phyloP scores from a whole-genome alignment of 495 filamentous ascomycete species.

The Glutinoglossum americanum region DNA sequence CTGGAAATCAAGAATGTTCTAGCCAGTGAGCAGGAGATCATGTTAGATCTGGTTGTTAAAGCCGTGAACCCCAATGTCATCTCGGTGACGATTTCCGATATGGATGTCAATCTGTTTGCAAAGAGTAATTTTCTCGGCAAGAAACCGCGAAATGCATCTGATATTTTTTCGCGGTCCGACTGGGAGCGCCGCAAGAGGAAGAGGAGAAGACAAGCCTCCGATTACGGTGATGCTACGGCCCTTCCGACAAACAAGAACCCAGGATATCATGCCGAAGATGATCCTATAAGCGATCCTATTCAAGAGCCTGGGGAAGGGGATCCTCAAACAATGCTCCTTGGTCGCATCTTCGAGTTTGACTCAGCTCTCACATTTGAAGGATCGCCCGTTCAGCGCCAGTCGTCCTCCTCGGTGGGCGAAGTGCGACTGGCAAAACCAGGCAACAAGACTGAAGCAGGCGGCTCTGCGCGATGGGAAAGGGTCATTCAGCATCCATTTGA shows the following conservation, averaged over 20 bases:
- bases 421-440: slow-evolving; percentile 63
- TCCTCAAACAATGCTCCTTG: slow-evolving; percentile 69
- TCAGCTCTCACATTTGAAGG: slow-evolving; percentile 72
- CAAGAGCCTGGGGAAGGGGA: slow-evolving; percentile 33
- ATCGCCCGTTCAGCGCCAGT: slow-evolving; percentile 50
- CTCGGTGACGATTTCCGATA: slow-evolving; percentile 56
- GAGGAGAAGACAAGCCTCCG: not conserved
- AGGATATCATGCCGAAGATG: not conserved
- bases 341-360: slow-evolving; percentile 69
- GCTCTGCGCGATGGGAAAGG: slow-evolving; percentile 75
- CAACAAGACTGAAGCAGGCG: slow-evolving; percentile 70
- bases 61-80: slow-evolving; percentile 86
- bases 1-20: slow-evolving; percentile 68
- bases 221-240: not conserved
- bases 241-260: not conserved
- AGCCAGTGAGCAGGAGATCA: slow-evolving; percentile 83
- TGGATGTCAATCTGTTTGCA: slow-evolving; percentile 83
- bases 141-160: not conserved
- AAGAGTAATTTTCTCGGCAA: slow-evolving; percentile 57
- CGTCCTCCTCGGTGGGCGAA: slow-evolving; percentile 53
- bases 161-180: slow-evolving; percentile 8
- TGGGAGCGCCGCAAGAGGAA: slow-evolving; percentile 12
- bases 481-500: slow-evolving; percentile 83
- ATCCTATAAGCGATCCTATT: not conserved
- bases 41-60: slow-evolving; percentile 75